Base-by-base conservation (phyloP, 202 grass and related monocot species). In the Alloteropsis angusta region DNA sequence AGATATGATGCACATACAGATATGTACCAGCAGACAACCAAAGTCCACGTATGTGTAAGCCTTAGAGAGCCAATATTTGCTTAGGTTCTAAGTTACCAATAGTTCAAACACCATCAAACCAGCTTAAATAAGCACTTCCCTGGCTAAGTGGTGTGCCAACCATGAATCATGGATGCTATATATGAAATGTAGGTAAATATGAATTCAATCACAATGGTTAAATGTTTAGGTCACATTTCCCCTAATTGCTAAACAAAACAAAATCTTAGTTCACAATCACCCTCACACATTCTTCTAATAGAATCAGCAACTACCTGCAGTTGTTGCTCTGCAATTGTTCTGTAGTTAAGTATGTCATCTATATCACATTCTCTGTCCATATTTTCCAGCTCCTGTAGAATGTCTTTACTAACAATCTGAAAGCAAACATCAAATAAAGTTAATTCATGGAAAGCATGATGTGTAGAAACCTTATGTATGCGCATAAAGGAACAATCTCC, bases 291-390 rank as follows among this genome's bases (percentile, higher is more conserved):
- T 86, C 60, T 63, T 79, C 53, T 74, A 47, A 75, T n/a, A 80
- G 11, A 71, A 76, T 14, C 69, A 85, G 28, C 21, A 86, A 68
- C 52, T 87, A 98, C 95, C 91, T 98, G 87, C 65, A 98, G 74
- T 74, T 90, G 74, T 70, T 92, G 85, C 61, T 98, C 95, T 78
- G 95, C 85, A 74, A 87, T 85, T 72, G 87, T 80, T 87, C 95
- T 94, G 78, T 98, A 98, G 85, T 84, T 90, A 71, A 98, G 83
- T 57, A 98, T 93, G 78, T 98, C 95, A 85, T 92, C 87, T 84
- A 94, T 90, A 84, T 94, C 89, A 79, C 89, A 94, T 79, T 93
- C 95, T 83, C 75, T 98, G 66, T 98, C 95, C 91, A 98, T 90
- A 77, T 77, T 85, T 84, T 90, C 91, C 41, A 98, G 81, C 69